Conservation (phyloP, 1,284 basidiomycete genomes). For the Ceratobasidium sp. region DNA sequence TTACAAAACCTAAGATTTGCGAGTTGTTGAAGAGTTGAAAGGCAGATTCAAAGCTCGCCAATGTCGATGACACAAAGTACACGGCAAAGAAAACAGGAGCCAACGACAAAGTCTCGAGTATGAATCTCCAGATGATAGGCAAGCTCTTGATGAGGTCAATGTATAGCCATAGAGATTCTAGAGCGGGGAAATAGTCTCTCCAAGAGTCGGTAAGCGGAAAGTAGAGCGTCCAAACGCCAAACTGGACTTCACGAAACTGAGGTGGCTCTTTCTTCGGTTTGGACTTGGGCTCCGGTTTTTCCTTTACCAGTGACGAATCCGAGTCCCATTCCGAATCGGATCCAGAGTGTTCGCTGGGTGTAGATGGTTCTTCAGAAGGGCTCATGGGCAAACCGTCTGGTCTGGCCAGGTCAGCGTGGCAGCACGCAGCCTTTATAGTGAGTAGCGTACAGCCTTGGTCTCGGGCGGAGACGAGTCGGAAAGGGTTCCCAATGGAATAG, state of each 20-base stretch:
- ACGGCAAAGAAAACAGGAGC: conserved; percentile 35
- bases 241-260: conserved; percentile 25
- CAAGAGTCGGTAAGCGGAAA: conserved; percentile 35
- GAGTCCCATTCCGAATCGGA: not conserved
- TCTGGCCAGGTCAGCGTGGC: not conserved
- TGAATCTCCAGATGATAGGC: conserved; percentile 38
- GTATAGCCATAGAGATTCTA: conserved; percentile 35
- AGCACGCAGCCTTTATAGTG: not conserved
- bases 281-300: not conserved
- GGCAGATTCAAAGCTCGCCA: conserved; percentile 22
- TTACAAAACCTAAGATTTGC: conserved; percentile 27
- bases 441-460: conserved; percentile 6
- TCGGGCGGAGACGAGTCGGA: not conserved
- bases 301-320: not conserved
- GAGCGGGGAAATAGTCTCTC: conserved; percentile 37
- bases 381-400: conserved; percentile 5
- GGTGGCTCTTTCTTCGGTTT: not conserved
- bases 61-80: conserved; percentile 27
- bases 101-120: conserved; percentile 28
- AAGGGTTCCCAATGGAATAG: not conserved
- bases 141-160: conserved; percentile 20
- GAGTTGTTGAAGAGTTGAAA: conserved; percentile 37
- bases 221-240: conserved; percentile 40
- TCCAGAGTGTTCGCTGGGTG: conserved; percentile 10
- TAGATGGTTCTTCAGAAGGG: not conserved